phyloP scores from a whole-genome alignment of 2,329 filamentous ascomycete species.

The Cercospora citrullina region DNA sequence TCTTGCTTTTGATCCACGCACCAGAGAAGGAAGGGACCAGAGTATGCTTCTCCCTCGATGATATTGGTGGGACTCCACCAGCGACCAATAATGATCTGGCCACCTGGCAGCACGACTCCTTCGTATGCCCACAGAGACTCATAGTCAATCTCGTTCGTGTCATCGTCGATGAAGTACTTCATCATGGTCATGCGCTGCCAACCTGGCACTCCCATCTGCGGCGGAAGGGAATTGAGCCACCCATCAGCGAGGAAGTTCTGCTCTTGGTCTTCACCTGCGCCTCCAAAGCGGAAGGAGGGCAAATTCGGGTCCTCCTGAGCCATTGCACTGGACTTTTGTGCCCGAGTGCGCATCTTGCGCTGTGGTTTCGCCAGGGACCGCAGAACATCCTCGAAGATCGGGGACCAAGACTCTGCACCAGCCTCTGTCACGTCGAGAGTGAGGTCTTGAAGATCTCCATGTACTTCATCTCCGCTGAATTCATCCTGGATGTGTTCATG shows the following conservation, averaged over 20 bases:
- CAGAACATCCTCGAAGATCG: conserved; percentile 45
- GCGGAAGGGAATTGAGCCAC: conserved; percentile 52
- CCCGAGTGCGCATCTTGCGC: conserved; percentile 34
- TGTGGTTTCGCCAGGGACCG: conserved; percentile 36
- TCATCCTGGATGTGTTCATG: conserved; percentile 31
- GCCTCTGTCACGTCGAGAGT: conserved; percentile 27
- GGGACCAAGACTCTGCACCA: conserved; percentile 39
- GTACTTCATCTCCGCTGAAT: conserved; percentile 38
- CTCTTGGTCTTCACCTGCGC: conserved; percentile 41
- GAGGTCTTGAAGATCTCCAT: conserved; percentile 36
- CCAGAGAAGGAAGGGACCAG: conserved; percentile 49
- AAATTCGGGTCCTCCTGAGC: conserved; percentile 9
- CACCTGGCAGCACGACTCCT: conserved; percentile 51
- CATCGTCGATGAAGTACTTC: conserved; percentile 48
- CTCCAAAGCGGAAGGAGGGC: conserved; percentile 40
- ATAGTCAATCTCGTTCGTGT: conserved; percentile 29
- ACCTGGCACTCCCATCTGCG: conserved; percentile 52
- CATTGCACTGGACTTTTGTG: conserved; percentile 32
- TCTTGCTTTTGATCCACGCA: conserved; percentile 14
- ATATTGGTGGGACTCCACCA: conserved; percentile 47
- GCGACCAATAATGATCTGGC: conserved; percentile 49
- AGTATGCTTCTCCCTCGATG: conserved; percentile 36
- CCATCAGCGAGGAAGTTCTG: conserved; percentile 43
- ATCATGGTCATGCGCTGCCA: conserved; percentile 58
- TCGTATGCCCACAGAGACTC: conserved; percentile 52